Evolutionary conservation across 2,329 filamentous ascomycete genomes (phyloP).

Genomic region (Monilinia fructigena): DNA sequence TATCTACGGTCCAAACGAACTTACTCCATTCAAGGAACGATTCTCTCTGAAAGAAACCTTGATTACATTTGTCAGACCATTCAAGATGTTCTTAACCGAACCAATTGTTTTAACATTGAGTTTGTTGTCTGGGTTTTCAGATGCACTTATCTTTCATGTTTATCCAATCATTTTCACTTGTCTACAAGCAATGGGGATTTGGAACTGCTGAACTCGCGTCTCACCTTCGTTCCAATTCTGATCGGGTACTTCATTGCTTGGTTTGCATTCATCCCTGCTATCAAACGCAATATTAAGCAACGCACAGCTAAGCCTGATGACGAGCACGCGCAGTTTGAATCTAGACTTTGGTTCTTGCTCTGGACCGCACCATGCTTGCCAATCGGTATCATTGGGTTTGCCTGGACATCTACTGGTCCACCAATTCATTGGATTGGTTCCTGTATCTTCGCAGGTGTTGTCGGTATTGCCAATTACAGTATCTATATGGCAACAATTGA

Average conservation of each 20-base stretch:
- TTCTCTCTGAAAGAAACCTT: constrained; percentile 59
- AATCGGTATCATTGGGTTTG: constrained; percentile 69
- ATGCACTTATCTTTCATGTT: constrained; percentile 79
- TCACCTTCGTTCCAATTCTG: constrained; percentile 65
- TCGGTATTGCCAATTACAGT: constrained; percentile 69
- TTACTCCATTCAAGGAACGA: constrained; percentile 58
- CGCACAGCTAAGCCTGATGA: constrained; percentile 51
- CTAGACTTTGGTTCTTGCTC: constrained; percentile 63
- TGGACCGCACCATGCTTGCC: constrained; percentile 60
- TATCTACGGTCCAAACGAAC: constrained; percentile 71
- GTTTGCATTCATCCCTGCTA: constrained; percentile 57
- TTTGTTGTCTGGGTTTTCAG: constrained; percentile 69
- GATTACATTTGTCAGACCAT: constrained; percentile 60
- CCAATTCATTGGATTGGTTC: constrained; percentile 66
- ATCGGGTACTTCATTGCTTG: constrained; percentile 65
- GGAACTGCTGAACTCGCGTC: constrained; percentile 53
- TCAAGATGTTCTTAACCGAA: constrained; percentile 71
- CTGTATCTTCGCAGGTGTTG: constrained; percentile 61
- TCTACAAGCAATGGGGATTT: constrained; percentile 68
- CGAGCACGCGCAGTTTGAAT: constrained; percentile 66
- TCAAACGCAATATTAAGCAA: constrained; percentile 53
- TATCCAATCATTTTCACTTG: constrained; percentile 67
- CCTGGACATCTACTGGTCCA: constrained; percentile 64
- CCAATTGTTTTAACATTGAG: constrained; percentile 71
- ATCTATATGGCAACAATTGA: constrained; percentile 78